Conservation (phyloP, 2,329 filamentous ascomycete species). For the Sporothrix protearum region DNA sequence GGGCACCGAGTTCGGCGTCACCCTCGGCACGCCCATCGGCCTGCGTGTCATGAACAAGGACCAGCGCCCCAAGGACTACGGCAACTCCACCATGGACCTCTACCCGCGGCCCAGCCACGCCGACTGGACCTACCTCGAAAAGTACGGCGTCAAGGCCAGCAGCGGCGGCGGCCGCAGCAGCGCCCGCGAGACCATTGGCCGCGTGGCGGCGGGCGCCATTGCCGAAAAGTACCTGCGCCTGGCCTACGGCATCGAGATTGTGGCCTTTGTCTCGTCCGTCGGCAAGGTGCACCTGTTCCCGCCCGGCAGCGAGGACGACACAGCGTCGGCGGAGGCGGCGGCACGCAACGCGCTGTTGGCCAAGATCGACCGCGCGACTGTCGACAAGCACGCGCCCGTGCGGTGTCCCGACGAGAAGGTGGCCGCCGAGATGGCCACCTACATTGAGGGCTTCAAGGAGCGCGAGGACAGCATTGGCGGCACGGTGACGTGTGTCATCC, state of each 20-base stretch:
- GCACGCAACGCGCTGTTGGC: constrained; percentile 55
- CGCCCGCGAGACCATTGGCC: constrained; percentile 91
- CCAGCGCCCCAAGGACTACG: constrained; percentile 88
- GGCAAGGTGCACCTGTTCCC: constrained; percentile 76
- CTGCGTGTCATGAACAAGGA: constrained; percentile 89
- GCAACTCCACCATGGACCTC: constrained; percentile 80
- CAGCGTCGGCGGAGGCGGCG: neutral
- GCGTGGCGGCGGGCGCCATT: constrained; percentile 87
- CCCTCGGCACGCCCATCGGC: constrained; percentile 84
- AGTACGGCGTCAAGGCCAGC: constrained; percentile 91
- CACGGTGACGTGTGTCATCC: constrained; percentile 89
- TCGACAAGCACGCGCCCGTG: constrained; percentile 81
- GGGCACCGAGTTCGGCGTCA: constrained; percentile 84
- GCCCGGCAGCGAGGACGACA: constrained; percentile 14
- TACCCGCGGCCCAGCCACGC: constrained; percentile 91
- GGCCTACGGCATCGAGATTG: constrained; percentile 82
- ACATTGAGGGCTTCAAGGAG: constrained; percentile 75
- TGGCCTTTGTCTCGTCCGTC: constrained; percentile 83
- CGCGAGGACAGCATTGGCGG: constrained; percentile 86
- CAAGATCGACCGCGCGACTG: constrained; percentile 66
- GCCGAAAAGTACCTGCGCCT: constrained; percentile 86
- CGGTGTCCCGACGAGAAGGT: constrained; percentile 72
- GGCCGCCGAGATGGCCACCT: constrained; percentile 68
- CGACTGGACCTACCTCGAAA: constrained; percentile 95
- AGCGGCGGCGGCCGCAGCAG: constrained; percentile 86